Evolutionary conservation across 2,329 filamentous ascomycete genomes (phyloP).

Genomic region (Hortaea werneckii): DNA sequence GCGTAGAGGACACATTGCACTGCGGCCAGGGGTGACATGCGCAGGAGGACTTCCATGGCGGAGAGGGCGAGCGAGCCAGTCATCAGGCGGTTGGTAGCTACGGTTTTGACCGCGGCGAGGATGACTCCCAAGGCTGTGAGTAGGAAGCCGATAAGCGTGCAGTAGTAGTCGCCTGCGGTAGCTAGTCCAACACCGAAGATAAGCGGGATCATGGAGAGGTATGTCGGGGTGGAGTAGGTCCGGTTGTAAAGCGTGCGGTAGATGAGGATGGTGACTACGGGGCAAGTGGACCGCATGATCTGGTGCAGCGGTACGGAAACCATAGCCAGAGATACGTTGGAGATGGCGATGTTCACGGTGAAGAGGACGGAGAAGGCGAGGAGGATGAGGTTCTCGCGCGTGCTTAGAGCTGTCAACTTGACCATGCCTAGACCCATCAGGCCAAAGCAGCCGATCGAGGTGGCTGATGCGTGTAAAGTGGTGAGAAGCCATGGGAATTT

Average conservation of each 20-base stretch:
- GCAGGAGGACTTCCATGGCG: slow-evolving; percentile 49
- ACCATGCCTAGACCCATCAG: slow-evolving; percentile 45
- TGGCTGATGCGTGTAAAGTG: slow-evolving; percentile 47
- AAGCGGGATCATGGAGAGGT: slow-evolving; percentile 49
- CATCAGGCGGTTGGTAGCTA: slow-evolving; percentile 55
- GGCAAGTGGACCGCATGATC: slow-evolving; percentile 51
- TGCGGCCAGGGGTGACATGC: slow-evolving; percentile 53
- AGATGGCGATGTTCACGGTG: slow-evolving; percentile 53
- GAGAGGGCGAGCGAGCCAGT: slow-evolving; percentile 49
- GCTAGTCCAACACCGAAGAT: slow-evolving; percentile 50
- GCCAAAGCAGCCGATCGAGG: slow-evolving; percentile 43
- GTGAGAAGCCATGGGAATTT: slow-evolving; percentile 52
- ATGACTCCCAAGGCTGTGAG: slow-evolving; percentile 28
- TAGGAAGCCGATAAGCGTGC: slow-evolving; percentile 42
- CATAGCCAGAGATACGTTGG: slow-evolving; percentile 47
- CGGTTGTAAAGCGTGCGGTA: slow-evolving; percentile 47
- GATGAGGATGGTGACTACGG: slow-evolving; percentile 51
- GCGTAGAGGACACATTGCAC: slow-evolving; percentile 46
- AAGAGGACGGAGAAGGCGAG: slow-evolving; percentile 50
- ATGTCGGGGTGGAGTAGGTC: slow-evolving; percentile 46
- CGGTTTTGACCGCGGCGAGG: slow-evolving; percentile 42
- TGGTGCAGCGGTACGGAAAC: slow-evolving; percentile 56
- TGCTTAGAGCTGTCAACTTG: slow-evolving; percentile 41
- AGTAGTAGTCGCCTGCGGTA: slow-evolving; percentile 53
- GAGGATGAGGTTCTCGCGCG: slow-evolving; percentile 43